These are phyloP conservation scores for Aspergillus sp. DNA, from an alignment of 2,329 filamentous ascomycete species.

Conservation along the genomic window DNA sequence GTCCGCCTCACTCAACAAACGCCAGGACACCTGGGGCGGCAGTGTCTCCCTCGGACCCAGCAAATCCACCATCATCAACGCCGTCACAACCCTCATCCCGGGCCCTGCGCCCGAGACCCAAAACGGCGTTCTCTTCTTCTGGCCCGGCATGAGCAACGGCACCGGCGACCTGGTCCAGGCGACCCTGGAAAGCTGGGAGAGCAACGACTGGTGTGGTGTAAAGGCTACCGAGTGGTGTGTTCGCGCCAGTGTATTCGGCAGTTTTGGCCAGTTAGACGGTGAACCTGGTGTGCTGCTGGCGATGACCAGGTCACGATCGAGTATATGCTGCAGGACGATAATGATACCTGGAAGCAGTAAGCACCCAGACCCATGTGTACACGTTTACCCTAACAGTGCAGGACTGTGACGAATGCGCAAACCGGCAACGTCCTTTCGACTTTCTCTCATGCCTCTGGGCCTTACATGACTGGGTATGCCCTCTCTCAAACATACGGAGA, in stretches of 20 bases:
- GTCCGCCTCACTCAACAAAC: slow-evolving; percentile 10
- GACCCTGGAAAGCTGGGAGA: slow-evolving; percentile 43
- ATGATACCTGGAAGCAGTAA: slow-evolving; percentile 33
- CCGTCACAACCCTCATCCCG: slow-evolving; percentile 44
- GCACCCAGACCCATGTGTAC: not conserved
- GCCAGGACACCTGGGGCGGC: slow-evolving; percentile 38
- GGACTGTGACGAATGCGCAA: slow-evolving; percentile 35
- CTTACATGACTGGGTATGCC: slow-evolving; percentile 36
- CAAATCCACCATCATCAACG: slow-evolving; percentile 40
- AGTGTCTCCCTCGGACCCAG: slow-evolving; percentile 39
- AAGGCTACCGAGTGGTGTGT: slow-evolving; percentile 42
- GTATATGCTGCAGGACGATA: slow-evolving; percentile 24
- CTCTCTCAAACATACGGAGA: too few species aligned
- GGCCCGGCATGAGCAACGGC: slow-evolving; percentile 49
- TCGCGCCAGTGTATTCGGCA: slow-evolving; percentile 42
- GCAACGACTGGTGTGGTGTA: slow-evolving; percentile 45
- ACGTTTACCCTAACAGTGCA: not conserved
- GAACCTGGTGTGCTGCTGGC: slow-evolving; percentile 17
- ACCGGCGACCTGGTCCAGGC: slow-evolving; percentile 46
- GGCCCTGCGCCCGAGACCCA: slow-evolving; percentile 39
- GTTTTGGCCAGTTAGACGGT: slow-evolving; percentile 42
- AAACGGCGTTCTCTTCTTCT: slow-evolving; percentile 42
- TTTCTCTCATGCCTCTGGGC: slow-evolving; percentile 36
- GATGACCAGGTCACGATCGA: slow-evolving; percentile 34
- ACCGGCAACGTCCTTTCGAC: slow-evolving; percentile 35